phyloP scores from a whole-genome alignment of 2,329 filamentous ascomycete species.

The Fusarium mexicanum region DNA sequence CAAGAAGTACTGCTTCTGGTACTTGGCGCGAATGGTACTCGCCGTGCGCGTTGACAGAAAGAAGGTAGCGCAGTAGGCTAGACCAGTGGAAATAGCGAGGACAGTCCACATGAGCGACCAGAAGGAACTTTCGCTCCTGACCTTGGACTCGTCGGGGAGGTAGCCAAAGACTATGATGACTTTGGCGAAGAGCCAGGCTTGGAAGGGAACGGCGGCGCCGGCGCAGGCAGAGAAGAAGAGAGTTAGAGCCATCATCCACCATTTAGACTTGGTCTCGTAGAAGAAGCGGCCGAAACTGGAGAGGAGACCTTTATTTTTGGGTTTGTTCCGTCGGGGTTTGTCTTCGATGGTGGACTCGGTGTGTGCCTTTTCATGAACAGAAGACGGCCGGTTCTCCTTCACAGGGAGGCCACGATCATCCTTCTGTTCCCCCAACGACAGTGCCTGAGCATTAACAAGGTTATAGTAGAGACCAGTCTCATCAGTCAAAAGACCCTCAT shows the following conservation, averaged over 20 bases:
- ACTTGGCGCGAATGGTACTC: slow-evolving; percentile 51
- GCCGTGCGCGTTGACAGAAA: background rate
- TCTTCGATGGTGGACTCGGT: background rate
- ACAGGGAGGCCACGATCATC: rapidly evolving
- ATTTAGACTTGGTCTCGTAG: slow-evolving; percentile 51
- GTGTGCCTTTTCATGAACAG: background rate
- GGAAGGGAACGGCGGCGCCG: slow-evolving; percentile 57
- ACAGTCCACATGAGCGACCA: slow-evolving; percentile 9
- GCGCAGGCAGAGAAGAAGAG: slow-evolving; percentile 53
- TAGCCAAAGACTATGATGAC: slow-evolving; percentile 59
- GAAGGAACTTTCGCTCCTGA: background rate
- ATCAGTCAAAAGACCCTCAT: slow-evolving; percentile 72
- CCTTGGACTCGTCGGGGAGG: background rate
- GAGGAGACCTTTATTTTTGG: slow-evolving; percentile 20
- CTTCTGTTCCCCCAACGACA: slow-evolving; percentile 59
- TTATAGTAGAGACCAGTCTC: slow-evolving; percentile 71
- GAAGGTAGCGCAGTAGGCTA: background rate
- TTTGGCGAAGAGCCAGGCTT: slow-evolving; percentile 65
- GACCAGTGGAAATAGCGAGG: background rate
- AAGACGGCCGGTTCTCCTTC: background rate
- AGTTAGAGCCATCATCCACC: background rate
- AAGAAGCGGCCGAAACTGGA: slow-evolving; percentile 65
- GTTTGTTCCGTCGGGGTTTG: background rate
- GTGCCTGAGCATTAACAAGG: slow-evolving; percentile 71
- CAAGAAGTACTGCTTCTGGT: slow-evolving; percentile 69